A percentile compares a stretch with the other conserved stretches of the same genome.
Evolutionary conservation across 768 basidiomycete species (phyloP).

Genomic region (Scleroderma bovista): DNA sequence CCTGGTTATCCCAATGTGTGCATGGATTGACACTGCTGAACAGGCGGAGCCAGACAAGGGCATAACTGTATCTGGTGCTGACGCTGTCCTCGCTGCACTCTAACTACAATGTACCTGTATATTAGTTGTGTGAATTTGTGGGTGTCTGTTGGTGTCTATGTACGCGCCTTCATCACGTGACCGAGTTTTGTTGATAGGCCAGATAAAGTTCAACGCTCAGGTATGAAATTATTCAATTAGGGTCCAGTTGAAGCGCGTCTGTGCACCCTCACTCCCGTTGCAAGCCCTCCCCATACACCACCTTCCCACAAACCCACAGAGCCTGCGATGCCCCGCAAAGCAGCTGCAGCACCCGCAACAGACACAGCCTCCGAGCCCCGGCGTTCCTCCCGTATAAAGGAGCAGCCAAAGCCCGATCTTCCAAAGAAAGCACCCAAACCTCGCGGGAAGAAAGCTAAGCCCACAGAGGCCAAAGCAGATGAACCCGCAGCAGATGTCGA

Average conservation of each 20-base stretch:
- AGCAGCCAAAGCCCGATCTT: conserved; percentile 50
- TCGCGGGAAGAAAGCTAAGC: conserved; percentile 41
- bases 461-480: conserved; percentile 40
- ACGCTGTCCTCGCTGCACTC: conserved; percentile 49
- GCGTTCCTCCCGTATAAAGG: conserved; percentile 73
- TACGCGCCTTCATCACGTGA: conserved; percentile 31
- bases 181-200: conserved; percentile 29
- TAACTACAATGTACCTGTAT: background rate
- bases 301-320: background rate
- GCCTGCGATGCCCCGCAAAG: conserved; percentile 63
- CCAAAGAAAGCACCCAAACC: conserved; percentile 65
- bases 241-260: conserved; percentile 25
- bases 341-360: conserved; percentile 40
- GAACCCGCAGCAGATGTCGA: conserved; percentile 34
- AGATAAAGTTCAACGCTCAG: conserved; percentile 34
- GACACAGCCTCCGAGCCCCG: conserved; percentile 45
- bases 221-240: conserved; percentile 18
- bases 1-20: conserved; percentile 1
- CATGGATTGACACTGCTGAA: conserved; percentile 11
- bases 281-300: no score
- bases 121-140: background rate
- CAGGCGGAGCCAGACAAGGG: conserved; percentile 46
- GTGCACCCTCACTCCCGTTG: conserved; percentile 12
- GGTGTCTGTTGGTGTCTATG: conserved; percentile 20
- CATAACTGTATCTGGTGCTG: conserved; percentile 53